Base-by-base conservation (phyloP, 257 asterid species). In the Forsythia viridissima region DNA sequence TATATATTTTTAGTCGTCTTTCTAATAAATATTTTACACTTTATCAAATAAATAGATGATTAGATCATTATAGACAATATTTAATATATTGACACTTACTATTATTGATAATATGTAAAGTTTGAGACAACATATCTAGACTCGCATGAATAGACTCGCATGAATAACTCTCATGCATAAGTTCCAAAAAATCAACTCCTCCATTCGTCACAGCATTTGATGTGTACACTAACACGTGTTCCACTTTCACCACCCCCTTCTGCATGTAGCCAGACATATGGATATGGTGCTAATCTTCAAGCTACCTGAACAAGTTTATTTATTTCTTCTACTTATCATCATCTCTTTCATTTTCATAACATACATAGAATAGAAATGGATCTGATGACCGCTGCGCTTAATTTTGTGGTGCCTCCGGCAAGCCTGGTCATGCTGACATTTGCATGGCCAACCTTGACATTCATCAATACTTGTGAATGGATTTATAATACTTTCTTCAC, bases 331-430 rank as follows among this genome's bases (percentile, higher is more conserved):
- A 36, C 36, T 30, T 34, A 5, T 55, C 40, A 4, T 51, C 38
- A 3, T 67, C 43, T 73, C 39, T 44, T 40, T 46, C 51, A 3
- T 59, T 51, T 70, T 78, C 66, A 36, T 11, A 9, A 4, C 5
- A 5, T 4, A 41, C 4, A 10, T 11, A 76, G 21, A 37, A 41
- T 24, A 9, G 4, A 12, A 46, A 90, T 90, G 98, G 95, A 89
- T 79, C 76, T 91, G 79, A 57, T 91, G 3, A 88, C 88, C 81
- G 76, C 83, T 1, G 81, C 86, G 55, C 84, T 94, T 57, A 90
- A 93, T 81, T 81, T 90, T 20, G 80, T 91, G 74, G 94, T 90
- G 83, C 98, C 98, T 38, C 98, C 99, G n/a, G 92, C 95, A 73
- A 93, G 95, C 81, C 40, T 93, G 63, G 75, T 95, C 75, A 87